Evolutionary conservation across 179 eudicot genomes (phyloP).

Genomic region (Camellia oleifera): DNA sequence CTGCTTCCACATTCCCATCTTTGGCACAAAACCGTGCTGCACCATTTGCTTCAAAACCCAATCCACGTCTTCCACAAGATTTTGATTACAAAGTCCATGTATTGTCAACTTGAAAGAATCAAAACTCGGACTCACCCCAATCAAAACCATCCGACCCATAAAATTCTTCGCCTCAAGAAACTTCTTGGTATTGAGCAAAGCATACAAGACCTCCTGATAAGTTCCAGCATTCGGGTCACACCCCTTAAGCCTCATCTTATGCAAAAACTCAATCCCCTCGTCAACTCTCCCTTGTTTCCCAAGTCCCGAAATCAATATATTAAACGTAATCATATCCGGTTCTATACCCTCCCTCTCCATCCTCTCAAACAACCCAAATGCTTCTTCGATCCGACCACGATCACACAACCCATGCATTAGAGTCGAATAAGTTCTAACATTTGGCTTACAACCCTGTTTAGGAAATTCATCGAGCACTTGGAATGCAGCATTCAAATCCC

Average conservation of each 20-base stretch:
- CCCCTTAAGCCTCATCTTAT: slow-evolving; percentile 65
- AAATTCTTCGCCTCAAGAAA: slow-evolving; percentile 51
- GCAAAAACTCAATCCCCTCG: slow-evolving; percentile 61
- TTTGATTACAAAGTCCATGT: slow-evolving; percentile 52
- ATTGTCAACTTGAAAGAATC: slow-evolving; percentile 57
- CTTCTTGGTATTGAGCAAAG: slow-evolving; percentile 49
- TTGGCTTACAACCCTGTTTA: slow-evolving; percentile 55
- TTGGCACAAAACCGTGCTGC: slow-evolving; percentile 62
- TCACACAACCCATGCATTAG: slow-evolving; percentile 73
- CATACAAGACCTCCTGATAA: slow-evolving; percentile 81
- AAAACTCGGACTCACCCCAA: slow-evolving; percentile 62
- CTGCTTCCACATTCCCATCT: slow-evolving; percentile 64
- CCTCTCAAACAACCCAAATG: slow-evolving; percentile 62
- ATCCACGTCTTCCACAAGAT: slow-evolving; percentile 52
- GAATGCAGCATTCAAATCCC: slow-evolving; percentile 61
- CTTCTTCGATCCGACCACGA: slow-evolving; percentile 57
- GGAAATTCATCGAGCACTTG: slow-evolving; percentile 88
- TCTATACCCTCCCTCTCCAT: slow-evolving; percentile 70
- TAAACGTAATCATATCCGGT: slow-evolving; percentile 60
- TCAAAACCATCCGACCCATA: slow-evolving; percentile 50
- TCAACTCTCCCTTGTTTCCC: slow-evolving; percentile 59
- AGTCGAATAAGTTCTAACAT: slow-evolving; percentile 68
- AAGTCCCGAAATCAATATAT: slow-evolving; percentile 63
- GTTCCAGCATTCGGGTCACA: slow-evolving; percentile 73
- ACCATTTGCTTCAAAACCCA: slow-evolving; percentile 74